Evolutionary conservation across 148 eudicot species (phyloP).

Genomic region (Rhododendron ferrugineum): DNA sequence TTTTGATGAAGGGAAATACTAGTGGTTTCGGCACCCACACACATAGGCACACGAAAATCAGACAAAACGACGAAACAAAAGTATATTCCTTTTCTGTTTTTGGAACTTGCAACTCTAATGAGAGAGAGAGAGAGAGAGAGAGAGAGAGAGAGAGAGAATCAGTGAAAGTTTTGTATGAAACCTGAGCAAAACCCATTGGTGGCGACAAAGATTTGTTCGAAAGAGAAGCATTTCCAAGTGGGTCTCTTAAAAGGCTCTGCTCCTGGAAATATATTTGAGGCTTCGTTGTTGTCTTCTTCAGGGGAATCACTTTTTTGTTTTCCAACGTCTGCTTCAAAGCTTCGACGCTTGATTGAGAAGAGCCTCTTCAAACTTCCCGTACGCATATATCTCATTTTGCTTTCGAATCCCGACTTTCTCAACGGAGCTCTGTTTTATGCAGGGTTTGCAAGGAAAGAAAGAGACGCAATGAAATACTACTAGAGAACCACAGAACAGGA

Average conservation of each 20-base stretch:
- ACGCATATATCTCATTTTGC: conserved; percentile 64
- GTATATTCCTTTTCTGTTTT: neutral
- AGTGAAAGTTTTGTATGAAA: conserved; percentile 4
- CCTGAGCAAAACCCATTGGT: conserved; percentile 79
- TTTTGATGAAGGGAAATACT: neutral
- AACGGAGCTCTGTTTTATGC: neutral
- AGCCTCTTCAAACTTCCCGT: conserved; percentile 64
- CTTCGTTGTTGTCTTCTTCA: conserved; percentile 15
- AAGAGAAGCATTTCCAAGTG: conserved; percentile 84
- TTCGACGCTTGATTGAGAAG: conserved; percentile 52
- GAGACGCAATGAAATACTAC: neutral
- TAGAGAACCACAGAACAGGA: neutral
- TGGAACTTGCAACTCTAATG: neutral
- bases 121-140: neutral
- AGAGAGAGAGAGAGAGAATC: neutral
- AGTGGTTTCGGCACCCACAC: neutral
- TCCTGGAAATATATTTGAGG: neutral
- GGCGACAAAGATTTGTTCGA: conserved; percentile 69
- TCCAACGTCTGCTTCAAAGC: conserved; percentile 36
- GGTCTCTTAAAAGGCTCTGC: conserved; percentile 31
- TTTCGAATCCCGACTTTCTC: neutral
- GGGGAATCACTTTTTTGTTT: conserved; percentile 13
- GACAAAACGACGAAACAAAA: neutral
- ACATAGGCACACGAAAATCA: neutral
- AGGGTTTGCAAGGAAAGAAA: neutral